Evolutionary conservation across 441 rosid species (phyloP).

Genomic region (Eutrema salsugineum): DNA sequence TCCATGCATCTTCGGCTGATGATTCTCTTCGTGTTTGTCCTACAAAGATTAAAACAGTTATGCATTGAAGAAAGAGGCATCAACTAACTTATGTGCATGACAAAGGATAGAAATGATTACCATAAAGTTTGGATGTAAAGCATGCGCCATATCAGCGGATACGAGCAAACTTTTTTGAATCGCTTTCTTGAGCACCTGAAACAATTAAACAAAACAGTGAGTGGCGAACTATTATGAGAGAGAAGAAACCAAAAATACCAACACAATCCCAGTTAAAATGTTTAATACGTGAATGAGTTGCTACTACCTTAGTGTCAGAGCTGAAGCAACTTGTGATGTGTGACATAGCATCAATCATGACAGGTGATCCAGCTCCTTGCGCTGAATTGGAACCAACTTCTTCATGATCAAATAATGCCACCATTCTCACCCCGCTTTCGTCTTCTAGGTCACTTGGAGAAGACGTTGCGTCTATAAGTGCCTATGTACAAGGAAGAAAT

Average conservation of each 20-base stretch:
- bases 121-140: conserved; percentile 92
- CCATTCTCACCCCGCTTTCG: conserved; percentile 92
- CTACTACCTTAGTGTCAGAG: conserved; percentile 67
- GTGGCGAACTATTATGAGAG: not conserved
- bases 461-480: conserved; percentile 77
- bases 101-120: conserved; percentile 27
- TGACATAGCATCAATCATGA: conserved; percentile 90
- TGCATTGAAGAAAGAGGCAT: not conserved
- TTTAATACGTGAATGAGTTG: not conserved
- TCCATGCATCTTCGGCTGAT: conserved; percentile 95
- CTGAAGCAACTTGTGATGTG: conserved; percentile 71
- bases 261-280: not conserved
- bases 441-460: conserved; percentile 63
- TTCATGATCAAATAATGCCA: conserved; percentile 97
- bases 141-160: conserved; percentile 99
- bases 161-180: conserved; percentile 87
- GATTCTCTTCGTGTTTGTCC: conserved; percentile 98
- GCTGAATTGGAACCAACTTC: conserved; percentile 97
- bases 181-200: conserved; percentile 83
- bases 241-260: not conserved
- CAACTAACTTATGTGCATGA: not conserved
- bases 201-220: not conserved
- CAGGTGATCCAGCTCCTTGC: conserved; percentile 98
- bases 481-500: conserved; percentile 41
- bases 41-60: conserved; percentile 24